Evolutionary conservation across 1,284 basidiomycete species (phyloP), one percentile per base, ranked within the genome.

Genomic region (Ceratobasidium sp.): DNA sequence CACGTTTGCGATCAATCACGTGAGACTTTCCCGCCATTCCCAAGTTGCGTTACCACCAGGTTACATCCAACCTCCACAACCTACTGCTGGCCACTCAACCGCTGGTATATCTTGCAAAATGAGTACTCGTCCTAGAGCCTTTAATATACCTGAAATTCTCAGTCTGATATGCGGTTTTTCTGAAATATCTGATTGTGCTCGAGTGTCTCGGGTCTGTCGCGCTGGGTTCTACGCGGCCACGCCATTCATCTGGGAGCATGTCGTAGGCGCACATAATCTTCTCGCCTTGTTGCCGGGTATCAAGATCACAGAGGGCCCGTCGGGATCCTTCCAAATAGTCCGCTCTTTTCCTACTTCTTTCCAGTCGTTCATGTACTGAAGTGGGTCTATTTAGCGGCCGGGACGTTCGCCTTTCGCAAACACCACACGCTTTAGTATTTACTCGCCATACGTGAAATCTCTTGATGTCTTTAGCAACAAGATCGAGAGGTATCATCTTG

Each of bases 251-350:
- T 70, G 55, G 67, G n/a, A 47, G 13, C 18, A 59, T 23, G 43
- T 70, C 9, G 23, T 58, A n/a, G 67, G 67, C 13, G 67, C 43
- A 23, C 67, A 70, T 5, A 46, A 70, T 30, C 55, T 58, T 16
- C 46, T 70, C 3, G 5, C 7, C 0, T 28, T 70, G 4, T 14
- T 70, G n/a, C 54, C 67, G 11, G 54, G 41, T 18, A n/a, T 62
- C 54, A 55, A 28, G 30, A 13, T 32, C 11, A 35, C 30, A 2
- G 28, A 30, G 28, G 35, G 11, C 4, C 35, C 35, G 35, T 38
- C 35, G 11, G 35, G 35, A 5, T 38, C 4, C 35, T 38, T 38
- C 11, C 11, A 11, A 5, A 4, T 38, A 11, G 35, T 38, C 35
- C 35, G 35, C 35, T 38, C 35, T 38, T 38, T 38, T 11, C 6